Evolutionary conservation across 2,329 filamentous ascomycete genomes (phyloP).

Genomic region (Berkeleyomyces basicola): DNA sequence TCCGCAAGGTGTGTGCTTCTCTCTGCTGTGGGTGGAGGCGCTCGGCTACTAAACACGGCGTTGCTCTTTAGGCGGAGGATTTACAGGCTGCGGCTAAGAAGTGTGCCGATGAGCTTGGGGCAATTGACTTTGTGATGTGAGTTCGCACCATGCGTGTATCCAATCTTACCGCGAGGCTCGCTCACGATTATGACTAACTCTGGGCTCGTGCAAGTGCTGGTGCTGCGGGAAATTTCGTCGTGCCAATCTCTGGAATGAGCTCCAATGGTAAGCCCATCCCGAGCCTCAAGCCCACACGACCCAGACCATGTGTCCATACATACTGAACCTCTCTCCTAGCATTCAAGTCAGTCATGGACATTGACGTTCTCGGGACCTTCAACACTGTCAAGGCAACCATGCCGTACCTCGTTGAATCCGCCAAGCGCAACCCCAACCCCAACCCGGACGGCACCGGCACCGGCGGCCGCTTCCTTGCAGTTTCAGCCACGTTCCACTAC

Average conservation of each 20-base stretch:
- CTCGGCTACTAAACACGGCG: background rate
- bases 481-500: slow-evolving; percentile 86
- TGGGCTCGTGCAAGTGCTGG: slow-evolving; percentile 47
- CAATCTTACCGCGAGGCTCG: background rate
- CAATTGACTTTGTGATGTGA: slow-evolving; percentile 85
- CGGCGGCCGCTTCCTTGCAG: slow-evolving; percentile 73
- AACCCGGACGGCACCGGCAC: slow-evolving; percentile 45
- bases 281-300: background rate
- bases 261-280: slow-evolving; percentile 39
- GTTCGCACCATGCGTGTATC: slow-evolving; percentile 17
- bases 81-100: slow-evolving; percentile 59
- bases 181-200: background rate
- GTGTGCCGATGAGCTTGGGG: slow-evolving; percentile 68
- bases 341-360: slow-evolving; percentile 91
- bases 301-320: background rate
- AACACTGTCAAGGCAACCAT: slow-evolving; percentile 89
- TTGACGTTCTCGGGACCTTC: slow-evolving; percentile 84
- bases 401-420: slow-evolving; percentile 64
- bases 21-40: background rate
- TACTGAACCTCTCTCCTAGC: slow-evolving; percentile 25
- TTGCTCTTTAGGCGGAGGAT: slow-evolving; percentile 33
- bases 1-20: slow-evolving; percentile 44
- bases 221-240: slow-evolving; percentile 89
- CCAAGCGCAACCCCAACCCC: slow-evolving; percentile 36
- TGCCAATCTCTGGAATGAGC: slow-evolving; percentile 64